Conservation (phyloP, 1,139 yeast genomes). For the Geotrichum carabidarum region DNA sequence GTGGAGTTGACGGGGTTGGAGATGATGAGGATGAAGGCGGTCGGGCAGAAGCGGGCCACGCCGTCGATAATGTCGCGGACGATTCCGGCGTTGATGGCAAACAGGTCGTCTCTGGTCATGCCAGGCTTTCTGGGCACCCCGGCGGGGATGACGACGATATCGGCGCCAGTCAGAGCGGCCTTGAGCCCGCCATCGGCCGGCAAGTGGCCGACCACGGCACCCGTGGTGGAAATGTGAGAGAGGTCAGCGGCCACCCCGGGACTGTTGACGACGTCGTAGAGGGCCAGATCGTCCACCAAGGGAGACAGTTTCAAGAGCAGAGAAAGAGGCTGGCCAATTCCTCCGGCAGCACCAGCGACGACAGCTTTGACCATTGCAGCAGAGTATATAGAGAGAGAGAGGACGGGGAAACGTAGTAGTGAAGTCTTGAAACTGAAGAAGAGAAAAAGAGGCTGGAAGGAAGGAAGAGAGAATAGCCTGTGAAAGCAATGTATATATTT, state of each 20-base stretch:
- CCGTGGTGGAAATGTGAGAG: conserved; percentile 80
- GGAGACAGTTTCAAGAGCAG: conserved; percentile 69
- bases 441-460: too few relatives aligned
- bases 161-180: conserved; percentile 62
- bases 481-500: too few relatives aligned
- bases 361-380: conserved; percentile 36
- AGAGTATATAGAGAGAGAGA: not conserved
- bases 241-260: conserved; percentile 94
- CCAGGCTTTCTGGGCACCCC: conserved; percentile 98
- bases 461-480: too few relatives aligned
- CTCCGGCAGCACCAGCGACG: conserved; percentile 44
- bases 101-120: conserved; percentile 94
- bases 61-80: conserved; percentile 78
- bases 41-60: conserved; percentile 67
- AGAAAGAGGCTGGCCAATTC: conserved; percentile 90
- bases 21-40: conserved; percentile 71
- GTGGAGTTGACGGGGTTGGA: conserved; percentile 96
- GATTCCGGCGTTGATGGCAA: conserved; percentile 88
- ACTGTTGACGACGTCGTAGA: conserved; percentile 84
- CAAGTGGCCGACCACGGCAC: conserved; percentile 62
- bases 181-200: conserved; percentile 55
- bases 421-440: too few relatives aligned
- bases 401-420: not conserved
- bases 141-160: conserved; percentile 85
- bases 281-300: conserved; percentile 55